Evolutionary conservation across 2,329 filamentous ascomycete genomes (phyloP).

Genomic region (Sclerotinia sclerotiorum): DNA sequence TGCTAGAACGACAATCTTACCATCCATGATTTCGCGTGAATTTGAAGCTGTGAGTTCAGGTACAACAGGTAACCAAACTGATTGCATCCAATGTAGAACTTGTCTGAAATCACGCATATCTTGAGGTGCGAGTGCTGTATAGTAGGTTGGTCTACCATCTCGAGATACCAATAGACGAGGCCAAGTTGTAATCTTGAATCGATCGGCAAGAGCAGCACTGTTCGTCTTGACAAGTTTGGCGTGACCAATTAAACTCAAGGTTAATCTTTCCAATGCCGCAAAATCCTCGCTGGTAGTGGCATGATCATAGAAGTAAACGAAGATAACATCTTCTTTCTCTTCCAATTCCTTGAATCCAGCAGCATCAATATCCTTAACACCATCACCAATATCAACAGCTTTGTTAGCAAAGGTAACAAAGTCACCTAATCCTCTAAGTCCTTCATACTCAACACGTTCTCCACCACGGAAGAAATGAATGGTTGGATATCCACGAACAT

Average conservation of each 20-base stretch:
- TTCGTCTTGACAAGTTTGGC: conserved; percentile 91
- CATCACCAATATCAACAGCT: conserved; percentile 72
- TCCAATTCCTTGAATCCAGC: conserved; percentile 78
- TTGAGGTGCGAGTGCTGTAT: conserved; percentile 78
- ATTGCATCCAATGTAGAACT: conserved; percentile 90
- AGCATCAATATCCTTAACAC: conserved; percentile 78
- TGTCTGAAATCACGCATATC: conserved; percentile 87
- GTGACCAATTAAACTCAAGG: conserved; percentile 84
- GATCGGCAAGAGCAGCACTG: conserved; percentile 69
- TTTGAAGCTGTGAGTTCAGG: conserved; percentile 91
- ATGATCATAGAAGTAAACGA: conserved; percentile 96
- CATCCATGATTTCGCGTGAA: conserved; percentile 90
- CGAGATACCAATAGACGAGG: conserved; percentile 87
- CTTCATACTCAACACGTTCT: conserved; percentile 89
- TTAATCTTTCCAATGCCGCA: conserved; percentile 78
- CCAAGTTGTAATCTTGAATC: conserved; percentile 96
- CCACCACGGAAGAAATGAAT: conserved; percentile 90
- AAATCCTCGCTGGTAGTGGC: conserved; percentile 94
- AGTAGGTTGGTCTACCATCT: conserved; percentile 88
- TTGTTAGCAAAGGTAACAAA: conserved; percentile 84
- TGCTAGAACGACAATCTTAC: conserved; percentile 90
- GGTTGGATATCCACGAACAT: conserved; percentile 78
- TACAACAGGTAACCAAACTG: conserved; percentile 93
- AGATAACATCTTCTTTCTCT: conserved; percentile 91
- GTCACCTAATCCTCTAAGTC: conserved; percentile 88